Evolutionary conservation across 805 yeast genomes (phyloP), one percentile per base, ranked within the genome.

Genomic region (Barnettozyma sucrosica): DNA sequence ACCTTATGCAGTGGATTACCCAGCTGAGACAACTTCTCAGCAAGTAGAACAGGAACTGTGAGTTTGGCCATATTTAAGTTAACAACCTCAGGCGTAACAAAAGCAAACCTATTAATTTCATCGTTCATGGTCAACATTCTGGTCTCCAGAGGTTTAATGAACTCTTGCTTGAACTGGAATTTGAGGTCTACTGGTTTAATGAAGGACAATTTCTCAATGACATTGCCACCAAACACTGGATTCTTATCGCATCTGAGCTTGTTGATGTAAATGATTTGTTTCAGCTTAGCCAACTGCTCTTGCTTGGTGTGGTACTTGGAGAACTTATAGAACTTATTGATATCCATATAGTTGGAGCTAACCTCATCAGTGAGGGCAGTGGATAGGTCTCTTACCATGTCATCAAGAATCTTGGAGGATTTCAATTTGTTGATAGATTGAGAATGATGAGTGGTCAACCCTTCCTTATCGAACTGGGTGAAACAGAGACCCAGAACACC

Each of bases 1-100:
- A 92, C 68, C 51, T 83, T 81, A 62, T 89, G 96, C 68, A 89
- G 83, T 13, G 80, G 86, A 63, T 71, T 74, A 25, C 54, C 67
- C 53, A 57, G 49, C 41, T 42, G 19, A 57, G 61, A 56, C 9
- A 70, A 37, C 28, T 63, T 62, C n/a, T 53, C 41, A 56, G 44
- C 19, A 14, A 59, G 42, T 7, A 72, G 69, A 5, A 64, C 52
- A 1, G 83, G 73, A n/a, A 80, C 66, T 1, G 71, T 49, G 38
- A 74, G 65, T 38, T 80, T 78, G 42, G 78, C 73, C 75, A 83
- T 73, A 61, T 89, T 92, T 44, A 86, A 70, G 1, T 88, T 75
- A 2, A 89, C 95, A 4, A 80, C 96, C 3, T 81, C 71, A 0
- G 99, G 99, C 0, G 98, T 93, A 5, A 92, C 76, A 53, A 87